Base-by-base conservation (phyloP, 73 alveolate species). In the Tetrahymena elliotti region DNA sequence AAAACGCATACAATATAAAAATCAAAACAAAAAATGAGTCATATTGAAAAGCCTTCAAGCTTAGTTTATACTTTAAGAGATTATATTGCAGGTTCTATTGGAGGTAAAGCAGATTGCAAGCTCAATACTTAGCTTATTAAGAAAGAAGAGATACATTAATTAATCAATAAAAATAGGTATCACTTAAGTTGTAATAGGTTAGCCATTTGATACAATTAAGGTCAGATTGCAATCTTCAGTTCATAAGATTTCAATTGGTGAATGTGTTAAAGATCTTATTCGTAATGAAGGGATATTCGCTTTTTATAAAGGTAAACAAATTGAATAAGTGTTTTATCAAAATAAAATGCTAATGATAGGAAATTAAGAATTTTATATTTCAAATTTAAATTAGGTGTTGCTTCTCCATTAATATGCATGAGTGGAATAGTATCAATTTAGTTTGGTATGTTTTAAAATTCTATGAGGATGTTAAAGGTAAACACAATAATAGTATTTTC, bases 171-270 rank as follows among this genome's bases (percentile, higher is more conserved):
- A 68, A n/a, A n/a, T 16, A 38, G 97, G 96, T 10, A 83, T 52
- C 13, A 36, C 94, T 16, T 95, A 95, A 52, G 96, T 95, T 24
- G 18, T 94, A 35, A 93, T 94, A 52, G 95, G 96, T 37, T 93
- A 94, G 94, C 97, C 97, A 24, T 95, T 95, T 41, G 97, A 95
- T 52, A 94, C 93, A 6, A 82, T 95, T 53, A 95, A 95, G 52
- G 97, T 95, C 33, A 38, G 97, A 82, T 0, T 95, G 92, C 94
- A 95, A 83, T 94, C 82, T 35, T 38, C 93, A 31, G 84, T 92
- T 18, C 52, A 35, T 35, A 52, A 33, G 20, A 83, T 35, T 10
- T 83, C 93, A 8, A 47, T 68, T 36, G 16, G 38, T 31, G 88
- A 68, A 68, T 88, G 95, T 38, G 7, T 94, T 33, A 84, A 47